Evolutionary conservation across 805 yeast species (phyloP), one percentile per base, ranked within the genome.

Genomic region (Debaryomyces maramus): DNA sequence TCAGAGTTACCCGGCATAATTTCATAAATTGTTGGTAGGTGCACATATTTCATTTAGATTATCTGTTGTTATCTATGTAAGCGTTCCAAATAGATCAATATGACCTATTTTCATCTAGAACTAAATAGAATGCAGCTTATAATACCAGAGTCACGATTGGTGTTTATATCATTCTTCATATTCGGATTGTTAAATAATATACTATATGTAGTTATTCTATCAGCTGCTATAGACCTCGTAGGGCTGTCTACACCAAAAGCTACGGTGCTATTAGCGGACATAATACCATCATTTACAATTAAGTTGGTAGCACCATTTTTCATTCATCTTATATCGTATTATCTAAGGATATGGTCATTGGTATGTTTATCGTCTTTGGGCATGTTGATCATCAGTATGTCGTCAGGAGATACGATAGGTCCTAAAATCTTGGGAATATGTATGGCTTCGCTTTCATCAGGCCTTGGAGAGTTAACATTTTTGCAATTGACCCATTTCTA

Each of bases 171-270:
- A 9, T 90, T 90, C 58, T 83, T 91, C 80, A 53, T 82, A 1
- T 88, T 90, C 60, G 99, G 98, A 0, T 74, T 91, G 8, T 67
- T 89, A 26, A 91, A 91, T 63, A 91, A 91, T 58, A 83, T 91
- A 8, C 75, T 91, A 0, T 91, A 90, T 63, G 97, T 91, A 22
- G 91, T 91, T 11, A 90, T 91, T 28, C 68, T 91, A 10, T 81
- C 95, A 0, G 96, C 97, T 0, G 98, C 98, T 2, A 78, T 88
- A 22, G 99, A 91, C 56, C 67, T 91, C 10, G 97, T 90, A 1
- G 96, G 97, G 0, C 78, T 88, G 1, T 51, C 70, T 5, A 76
- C 85, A 0, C 97, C 99, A 7, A 91, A 91, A 60, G 90, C 95
- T 1, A 64, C 83, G 2, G 96, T 91, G 4, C 66, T 91, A 5